Base-by-base conservation (phyloP, 1,139 yeast species). In the Wickerhamiella pararugosa region DNA sequence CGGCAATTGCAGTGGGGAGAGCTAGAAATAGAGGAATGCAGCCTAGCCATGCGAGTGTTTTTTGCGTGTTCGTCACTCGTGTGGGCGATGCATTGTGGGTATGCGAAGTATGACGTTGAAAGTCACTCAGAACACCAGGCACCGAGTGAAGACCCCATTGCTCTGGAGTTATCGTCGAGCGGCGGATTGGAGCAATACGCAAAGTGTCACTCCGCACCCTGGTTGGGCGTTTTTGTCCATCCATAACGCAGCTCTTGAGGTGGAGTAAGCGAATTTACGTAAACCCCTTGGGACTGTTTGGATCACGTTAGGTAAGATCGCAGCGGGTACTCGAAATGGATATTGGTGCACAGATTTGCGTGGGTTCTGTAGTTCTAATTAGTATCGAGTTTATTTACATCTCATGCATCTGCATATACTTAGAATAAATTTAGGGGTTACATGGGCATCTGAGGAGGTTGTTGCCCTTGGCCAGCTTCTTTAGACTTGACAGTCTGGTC, bases 401-500 rank as follows among this genome's bases (percentile, higher is more conserved):
- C 21, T 15, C 21, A 15, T 15, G 21, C 21, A 15, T 15, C 21
- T 15, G 21, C 21, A 15, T 15, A 15, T 15, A 15, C 21, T 15
- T 15, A 15, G 21, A 15, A 15, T 15, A 15, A 15, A 15, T 15
- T 15, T 15, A 15, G 21, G 21, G 21, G 2, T 15, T 15, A 15
- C 21, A 15, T 15, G 21, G 21, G 21, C 21, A 15, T 15, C 21
- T 15, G 21, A 15, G 39, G 36, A 9, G 40, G 25, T 6, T 36
- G 36, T 7, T 29, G 36, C 25, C 29, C 31, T 9, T 38, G 27
- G 21, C 29, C 33, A 3, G 41, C 28, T 29, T 38, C 41, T 25
- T 38, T 38, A 9, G 41, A 15, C 10, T 73, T 82, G 52, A 90
- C 86, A 11, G 98, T 90, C 67, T 90, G 98, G 61, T 90, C 99